Base-by-base conservation (phyloP, 1,284 basidiomycete genomes). In the Violaceomyces palustris region DNA sequence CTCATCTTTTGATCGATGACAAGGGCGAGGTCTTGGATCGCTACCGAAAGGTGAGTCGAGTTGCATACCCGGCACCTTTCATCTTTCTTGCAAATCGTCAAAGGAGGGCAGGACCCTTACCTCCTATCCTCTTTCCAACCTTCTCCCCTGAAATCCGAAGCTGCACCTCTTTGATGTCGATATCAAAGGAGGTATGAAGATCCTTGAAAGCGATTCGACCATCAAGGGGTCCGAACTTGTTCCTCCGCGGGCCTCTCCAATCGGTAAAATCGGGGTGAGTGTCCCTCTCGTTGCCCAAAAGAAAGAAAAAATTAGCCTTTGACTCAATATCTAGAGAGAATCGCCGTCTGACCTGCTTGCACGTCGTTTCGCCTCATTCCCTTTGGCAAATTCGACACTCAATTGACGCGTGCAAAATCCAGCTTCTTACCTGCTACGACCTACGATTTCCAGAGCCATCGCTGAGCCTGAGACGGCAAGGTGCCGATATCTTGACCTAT, bases 341-440 rank as follows among this genome's bases (percentile, higher is more conserved):
- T n/a, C n/a, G n/a, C n/a, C n/a, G n/a, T n/a, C n/a, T n/a, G n/a
- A n/a, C n/a, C n/a, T n/a, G n/a, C n/a, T n/a, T 8, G 15, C 21
- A 36, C 10, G 35, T 15, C 8, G 19, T 19, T 36, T 36, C 22
- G 12, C 35, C 9, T 24, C 15, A 23, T 9, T 11, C 19, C 8
- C 10, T 22, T n/a, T n/a, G n/a, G n/a, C n/a, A n/a, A n/a, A n/a
- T n/a, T n/a, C n/a, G n/a, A n/a, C n/a, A n/a, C 26, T 27, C 9
- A 8, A 14, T 17, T 14, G 6, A 12, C 18, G 14, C 18, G 29
- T 28, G n/a, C 43, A 4, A 29, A 22, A 57, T 76, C 27, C 74
- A 77, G 8, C 54, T 79, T n/a, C 66, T 78, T 46, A 79, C 78
- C 6, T 80, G 79, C 69, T 80, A 79, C 64, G 79, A 80, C 52